Evolutionary conservation across 1,284 basidiomycete species (phyloP), one percentile per base, ranked within the genome.

Genomic region (Schizophyllum commune): DNA sequence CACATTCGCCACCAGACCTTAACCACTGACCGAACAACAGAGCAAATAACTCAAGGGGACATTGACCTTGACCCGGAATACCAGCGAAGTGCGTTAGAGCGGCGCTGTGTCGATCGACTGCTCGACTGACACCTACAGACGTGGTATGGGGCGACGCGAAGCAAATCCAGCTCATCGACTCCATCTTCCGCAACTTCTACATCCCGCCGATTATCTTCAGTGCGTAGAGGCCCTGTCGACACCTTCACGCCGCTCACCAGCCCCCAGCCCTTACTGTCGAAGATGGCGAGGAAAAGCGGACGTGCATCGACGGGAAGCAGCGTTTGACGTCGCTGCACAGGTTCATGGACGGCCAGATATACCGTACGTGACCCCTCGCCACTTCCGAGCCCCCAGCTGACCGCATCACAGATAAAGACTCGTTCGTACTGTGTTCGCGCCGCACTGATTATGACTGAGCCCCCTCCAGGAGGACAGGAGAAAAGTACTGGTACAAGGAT

Each of bases 301-400:
- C 82, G 0, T 91, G 88, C 64, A 89, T 91, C 15, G 89, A 91
- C 67, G 89, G 89, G 7, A 91, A 91, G 68, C 89, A 91, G 68
- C 75, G 89, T n/a, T 67, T 91, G 62, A 91, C 89, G 0, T 88
- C 86, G 0, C 84, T 91, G 55, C 79, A 83, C 52, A 74, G 77
- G 85, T 85, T 61, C 27, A 79, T 72, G 21, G 53, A 60, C 9
- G 56, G 9, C 22, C 33, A 21, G 33, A 33, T 60, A 53, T 33
- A 27, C 32, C 13, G 39, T 55, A 8, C 39, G 39, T 47, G 17
- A 17, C 2, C 9, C 8, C 9, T 17, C 39, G 9, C 39, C 39
- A 47, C 39, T 47, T 13, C 39, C 13, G 39, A 13, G 39, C 39
- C 13, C 21, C 6, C 32, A 20, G 32, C 33, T 61, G 21, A 21